A percentile compares a stretch with the other conserved stretches of the same genome.
Evolutionary conservation across 1,284 basidiomycete genomes (phyloP).

Genomic region (Boletus holoroseus): DNA sequence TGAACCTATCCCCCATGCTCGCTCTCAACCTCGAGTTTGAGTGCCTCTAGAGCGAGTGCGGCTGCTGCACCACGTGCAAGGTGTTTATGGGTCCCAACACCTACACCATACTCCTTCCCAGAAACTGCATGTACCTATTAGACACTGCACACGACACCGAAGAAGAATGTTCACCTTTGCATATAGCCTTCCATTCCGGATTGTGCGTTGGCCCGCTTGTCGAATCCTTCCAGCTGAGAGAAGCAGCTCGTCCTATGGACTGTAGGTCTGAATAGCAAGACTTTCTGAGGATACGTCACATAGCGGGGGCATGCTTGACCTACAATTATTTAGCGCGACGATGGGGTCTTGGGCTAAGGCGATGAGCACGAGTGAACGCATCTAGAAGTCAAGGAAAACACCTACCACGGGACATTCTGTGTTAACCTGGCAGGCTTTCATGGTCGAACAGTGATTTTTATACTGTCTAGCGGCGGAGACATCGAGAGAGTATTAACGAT

Average conservation of each 20-base stretch:
- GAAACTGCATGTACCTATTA: conserved; percentile 25
- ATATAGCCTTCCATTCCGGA: conserved; percentile 51
- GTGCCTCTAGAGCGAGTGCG: conserved; percentile 37
- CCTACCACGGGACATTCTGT: conserved; percentile 26
- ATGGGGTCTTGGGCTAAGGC: conserved; percentile 30
- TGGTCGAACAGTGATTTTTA: conserved; percentile 24
- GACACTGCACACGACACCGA: conserved; percentile 6
- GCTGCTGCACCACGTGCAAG: conserved; percentile 53
- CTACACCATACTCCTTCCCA: conserved; percentile 28
- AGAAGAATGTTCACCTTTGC: conserved; percentile 45
- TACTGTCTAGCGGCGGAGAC: conserved; percentile 23
- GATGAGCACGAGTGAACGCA: conserved; percentile 15
- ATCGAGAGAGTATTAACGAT: conserved; percentile 23
- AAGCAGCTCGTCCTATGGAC: conserved; percentile 34
- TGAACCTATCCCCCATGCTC: conserved; percentile 14
- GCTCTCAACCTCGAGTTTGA: conserved; percentile 24
- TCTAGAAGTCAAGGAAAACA: not conserved
- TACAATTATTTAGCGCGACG: conserved; percentile 45
- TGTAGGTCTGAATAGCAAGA: conserved; percentile 47
- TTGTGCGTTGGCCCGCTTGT: conserved; percentile 43
- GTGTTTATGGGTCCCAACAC: conserved; percentile 44
- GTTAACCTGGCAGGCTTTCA: conserved; percentile 15
- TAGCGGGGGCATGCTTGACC: conserved; percentile 1
- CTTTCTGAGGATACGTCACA: conserved; percentile 1
- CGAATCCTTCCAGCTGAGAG: conserved; percentile 53